Base-by-base conservation (phyloP, 371 early-diverging fungal species). In the Ordospora colligata region DNA sequence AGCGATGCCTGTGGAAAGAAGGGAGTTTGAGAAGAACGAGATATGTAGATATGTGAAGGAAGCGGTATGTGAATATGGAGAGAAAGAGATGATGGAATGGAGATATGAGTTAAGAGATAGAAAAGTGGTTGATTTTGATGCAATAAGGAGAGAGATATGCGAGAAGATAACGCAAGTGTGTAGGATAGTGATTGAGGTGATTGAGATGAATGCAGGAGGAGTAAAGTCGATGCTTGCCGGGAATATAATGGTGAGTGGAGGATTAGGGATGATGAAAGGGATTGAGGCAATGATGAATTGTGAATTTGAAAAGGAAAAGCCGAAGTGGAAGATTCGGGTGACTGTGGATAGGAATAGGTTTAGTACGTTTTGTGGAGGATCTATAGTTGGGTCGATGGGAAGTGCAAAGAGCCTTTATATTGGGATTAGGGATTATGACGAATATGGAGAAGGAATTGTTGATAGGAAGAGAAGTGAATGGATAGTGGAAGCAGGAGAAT, bases 291-390 rank as follows among this genome's bases (percentile, higher is more conserved):
- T 47, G 32, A 67, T 46, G 11, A 22, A 25, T 17, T 37, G 27
- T 8, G 73, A 70, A 12, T 12, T 79, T 23, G 65, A 45, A 19
- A 69, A 51, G 32, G 32, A 74, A 22, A 53, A 27, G 25, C 46
- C 67, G 11, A 69, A 74, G 23, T 47, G 43, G 51, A 69, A 69
- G 23, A 27, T 58, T 12, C 51, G 65, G 45, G 73, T 73, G 49
- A 50, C 27, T 25, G 62, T 47, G 42, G 69, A 74, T 27, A 69
- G 67, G 22, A 79, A 64, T 43, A 66, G 70, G 22, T 79, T 79
- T 67, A 43, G 69, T 27, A 79, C 79, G 22, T 79, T 70, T 62
- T 66, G 67, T 65, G 79, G 79, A 46, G 75, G 79, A 9, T 73
- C 64, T 27, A 51, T 79, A 23, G 19, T 70, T 19, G 74, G 75